phyloP scores from a whole-genome alignment of 305 asterid species.

The Striga hermonthica region DNA sequence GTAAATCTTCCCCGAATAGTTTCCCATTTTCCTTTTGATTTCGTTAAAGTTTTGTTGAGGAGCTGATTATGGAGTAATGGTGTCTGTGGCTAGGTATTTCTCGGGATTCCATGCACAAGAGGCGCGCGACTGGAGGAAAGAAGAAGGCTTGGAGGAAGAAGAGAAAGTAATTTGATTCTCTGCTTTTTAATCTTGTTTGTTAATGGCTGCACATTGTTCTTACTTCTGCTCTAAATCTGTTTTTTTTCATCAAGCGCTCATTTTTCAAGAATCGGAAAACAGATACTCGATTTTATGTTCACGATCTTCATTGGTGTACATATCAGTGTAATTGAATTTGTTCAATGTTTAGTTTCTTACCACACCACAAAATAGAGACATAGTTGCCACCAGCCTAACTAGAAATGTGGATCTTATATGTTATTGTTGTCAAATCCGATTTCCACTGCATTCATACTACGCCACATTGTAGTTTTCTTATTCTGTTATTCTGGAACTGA shows the following conservation, averaged over 20 bases:
- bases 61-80: slow-evolving; percentile 8
- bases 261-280: neutral
- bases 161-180: slow-evolving; percentile 38
- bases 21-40: neutral
- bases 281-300: neutral
- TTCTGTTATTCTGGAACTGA: no score
- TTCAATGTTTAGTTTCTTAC: no score
- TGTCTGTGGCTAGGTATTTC: slow-evolving; percentile 43
- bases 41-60: neutral
- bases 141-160: slow-evolving; percentile 65
- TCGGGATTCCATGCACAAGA: slow-evolving; percentile 65
- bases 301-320: no score
- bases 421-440: no score
- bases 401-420: no score
- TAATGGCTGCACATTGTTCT: neutral
- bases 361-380: no score
- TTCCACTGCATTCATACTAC: no score
- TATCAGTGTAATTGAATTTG: no score
- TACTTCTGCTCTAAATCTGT: neutral
- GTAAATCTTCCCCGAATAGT: slow-evolving; percentile 16
- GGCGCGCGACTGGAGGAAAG: slow-evolving; percentile 64
- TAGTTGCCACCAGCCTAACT: no score
- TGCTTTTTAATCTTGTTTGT: neutral
- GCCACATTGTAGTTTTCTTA: no score
- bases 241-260: neutral